Base-by-base conservation (phyloP, 1,284 basidiomycete species). In the Fomes fomentarius region DNA sequence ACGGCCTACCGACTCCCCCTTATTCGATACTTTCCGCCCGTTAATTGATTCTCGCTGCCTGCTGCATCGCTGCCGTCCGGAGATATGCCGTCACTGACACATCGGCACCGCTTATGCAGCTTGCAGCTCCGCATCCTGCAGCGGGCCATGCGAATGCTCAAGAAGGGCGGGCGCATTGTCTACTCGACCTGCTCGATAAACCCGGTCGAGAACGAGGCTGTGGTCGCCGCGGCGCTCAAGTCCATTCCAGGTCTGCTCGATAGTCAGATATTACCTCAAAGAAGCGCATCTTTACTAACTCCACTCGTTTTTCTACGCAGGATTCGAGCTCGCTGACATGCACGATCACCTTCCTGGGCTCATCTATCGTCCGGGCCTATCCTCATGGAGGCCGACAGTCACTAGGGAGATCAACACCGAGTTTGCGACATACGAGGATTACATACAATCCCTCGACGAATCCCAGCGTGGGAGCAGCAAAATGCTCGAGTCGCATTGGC, bases 171-270 rank as follows among this genome's bases (percentile, higher is more conserved):
- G 11, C 85, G 93, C 33, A 89, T 99, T 54, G 96, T 98, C 24
- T 99, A 99, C 73, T 99, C 96, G 4, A 99, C 96, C 0, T 99
- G 97, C 71, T 98, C 96, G 1, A 79, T 99, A 65, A 99, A 99
- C 72, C 97, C 96, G 1, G 82, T 96, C 26, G 97, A 99, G 74
- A 98, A 99, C 71, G 97, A 99, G 73, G 94, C 97, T 8, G 96
- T 99, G 55, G 80, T 99, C 28, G 91, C 93, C 1, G 89, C 91
- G 30, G 95, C 91, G 0, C 76, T 98, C 26, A 84, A 83, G 58
- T 74, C 79, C 4, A 83, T 87, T 61, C 79, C 85, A 25, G 90
- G 93, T 88, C 37, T 38, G 78, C 65, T 4, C 34, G 40, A 22
- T 31, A 17, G 38, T 33, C 25, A 17, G 12, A 15, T 15, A 47